phyloP scores from a whole-genome alignment of 108 stramenopile species.

The Phaeodactylum tricornutum region DNA sequence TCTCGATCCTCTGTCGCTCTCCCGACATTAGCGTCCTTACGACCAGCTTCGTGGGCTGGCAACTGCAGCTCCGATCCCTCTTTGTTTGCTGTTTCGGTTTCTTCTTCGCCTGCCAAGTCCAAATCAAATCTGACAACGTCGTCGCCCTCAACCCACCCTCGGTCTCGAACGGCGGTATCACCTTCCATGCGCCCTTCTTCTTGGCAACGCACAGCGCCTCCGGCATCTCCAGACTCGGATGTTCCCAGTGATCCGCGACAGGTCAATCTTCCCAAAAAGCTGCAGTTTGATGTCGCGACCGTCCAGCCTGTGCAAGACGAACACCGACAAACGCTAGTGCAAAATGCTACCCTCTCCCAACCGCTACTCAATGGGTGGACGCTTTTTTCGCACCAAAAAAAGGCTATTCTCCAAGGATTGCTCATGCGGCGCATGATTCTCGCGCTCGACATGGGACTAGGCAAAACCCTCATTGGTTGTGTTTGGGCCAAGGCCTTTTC shows the following conservation, averaged over 20 bases:
- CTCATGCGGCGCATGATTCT: slow-evolving; percentile 63
- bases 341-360: slow-evolving; percentile 39
- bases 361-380: slow-evolving; percentile 70
- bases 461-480: slow-evolving; percentile 68
- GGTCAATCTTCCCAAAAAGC: slow-evolving; percentile 15
- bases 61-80: no score
- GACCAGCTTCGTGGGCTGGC: no score
- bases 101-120: no score
- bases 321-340: slow-evolving; percentile 27
- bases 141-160: no score
- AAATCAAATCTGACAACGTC: no score
- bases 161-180: no score
- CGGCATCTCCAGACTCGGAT: no score
- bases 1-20: no score
- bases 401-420: slow-evolving; percentile 45
- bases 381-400: slow-evolving; percentile 62
- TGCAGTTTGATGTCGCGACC: slow-evolving; percentile 10
- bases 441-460: slow-evolving; percentile 80
- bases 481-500: slow-evolving; percentile 65
- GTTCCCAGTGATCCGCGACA: not conserved
- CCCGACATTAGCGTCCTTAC: no score
- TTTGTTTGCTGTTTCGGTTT: no score
- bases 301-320: slow-evolving; percentile 25
- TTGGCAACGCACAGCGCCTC: no score
- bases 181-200: no score